Conservation (phyloP, 768 basidiomycete species). For the Suillus hirtellus region DNA sequence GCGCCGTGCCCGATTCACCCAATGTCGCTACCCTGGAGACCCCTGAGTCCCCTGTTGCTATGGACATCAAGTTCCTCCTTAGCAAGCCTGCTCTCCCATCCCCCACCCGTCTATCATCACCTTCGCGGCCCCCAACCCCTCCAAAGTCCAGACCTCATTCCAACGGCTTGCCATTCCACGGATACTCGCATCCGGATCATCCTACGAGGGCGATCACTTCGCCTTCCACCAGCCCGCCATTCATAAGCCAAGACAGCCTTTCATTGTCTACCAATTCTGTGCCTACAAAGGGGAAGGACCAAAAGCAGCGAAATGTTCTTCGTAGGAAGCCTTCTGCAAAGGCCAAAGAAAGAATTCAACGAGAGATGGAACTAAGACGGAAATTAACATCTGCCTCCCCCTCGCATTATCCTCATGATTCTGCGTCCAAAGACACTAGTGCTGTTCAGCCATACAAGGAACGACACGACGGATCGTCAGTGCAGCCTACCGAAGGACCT, state of each 20-base stretch:
- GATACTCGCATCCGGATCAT: constrained; percentile 21
- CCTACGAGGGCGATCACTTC: constrained; percentile 11
- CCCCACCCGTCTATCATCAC: constrained; percentile 20
- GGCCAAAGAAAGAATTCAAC: constrained; percentile 16
- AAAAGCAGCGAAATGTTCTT: constrained; percentile 32
- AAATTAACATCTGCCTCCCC: not conserved
- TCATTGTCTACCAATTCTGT: not conserved
- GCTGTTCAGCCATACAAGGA: constrained; percentile 51
- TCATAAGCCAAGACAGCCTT: constrained; percentile 18
- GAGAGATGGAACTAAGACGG: constrained; percentile 2
- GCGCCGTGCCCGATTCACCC: constrained; percentile 18
- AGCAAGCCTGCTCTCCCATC: constrained; percentile 32
- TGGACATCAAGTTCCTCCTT: constrained; percentile 38
- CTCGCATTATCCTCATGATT: not conserved
- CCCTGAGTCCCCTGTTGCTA: constrained; percentile 19
- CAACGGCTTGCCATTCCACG: constrained; percentile 18
- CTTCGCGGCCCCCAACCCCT: constrained; percentile 13
- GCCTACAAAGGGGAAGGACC: constrained; percentile 14
- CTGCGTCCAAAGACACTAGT: constrained; percentile 21
- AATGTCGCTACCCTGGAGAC: constrained; percentile 3
- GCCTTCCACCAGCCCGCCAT: not conserved
- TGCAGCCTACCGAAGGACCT: constrained; percentile 21
- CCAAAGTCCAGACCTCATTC: constrained; percentile 20
- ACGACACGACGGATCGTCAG: constrained; percentile 15
- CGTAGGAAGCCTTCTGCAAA: constrained; percentile 32